Evolutionary conservation across 495 filamentous ascomycete genomes (phyloP).

Genomic region (Penicillium malachiteum): DNA sequence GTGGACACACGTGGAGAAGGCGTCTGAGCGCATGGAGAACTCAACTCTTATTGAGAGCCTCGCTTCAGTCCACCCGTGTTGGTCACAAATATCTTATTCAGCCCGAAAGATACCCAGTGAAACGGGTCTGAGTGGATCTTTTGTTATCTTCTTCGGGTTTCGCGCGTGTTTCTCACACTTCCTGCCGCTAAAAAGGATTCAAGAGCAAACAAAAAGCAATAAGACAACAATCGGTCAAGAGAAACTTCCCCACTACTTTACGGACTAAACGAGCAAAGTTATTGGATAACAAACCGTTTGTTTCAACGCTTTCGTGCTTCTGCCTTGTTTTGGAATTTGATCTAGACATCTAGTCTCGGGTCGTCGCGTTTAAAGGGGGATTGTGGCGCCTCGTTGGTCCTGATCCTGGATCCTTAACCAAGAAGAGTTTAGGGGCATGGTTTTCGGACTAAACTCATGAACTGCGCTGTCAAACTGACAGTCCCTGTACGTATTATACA

Average conservation of each 20-base stretch:
- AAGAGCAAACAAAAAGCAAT: background rate
- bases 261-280: background rate
- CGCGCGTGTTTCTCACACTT: too few species aligned
- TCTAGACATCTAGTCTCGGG: background rate
- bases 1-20: conserved; percentile 41
- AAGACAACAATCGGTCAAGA: background rate
- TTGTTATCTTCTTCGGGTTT: background rate
- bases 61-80: conserved; percentile 16
- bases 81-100: background rate
- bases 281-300: conserved; percentile 1
- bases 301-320: background rate
- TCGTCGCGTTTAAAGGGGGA: conserved; percentile 1
- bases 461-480: background rate
- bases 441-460: background rate
- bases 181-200: background rate
- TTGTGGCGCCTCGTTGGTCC: background rate
- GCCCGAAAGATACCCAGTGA: background rate
- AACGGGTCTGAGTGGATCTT: background rate
- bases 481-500: too few species aligned
- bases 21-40: conserved; percentile 11
- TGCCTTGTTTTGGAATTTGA: background rate
- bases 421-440: conserved; percentile 1
- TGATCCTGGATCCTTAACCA: background rate
- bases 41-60: background rate
- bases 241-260: background rate